Conservation (phyloP, 192 early-diverging fungal species). For the Backusella tuberculispora region DNA sequence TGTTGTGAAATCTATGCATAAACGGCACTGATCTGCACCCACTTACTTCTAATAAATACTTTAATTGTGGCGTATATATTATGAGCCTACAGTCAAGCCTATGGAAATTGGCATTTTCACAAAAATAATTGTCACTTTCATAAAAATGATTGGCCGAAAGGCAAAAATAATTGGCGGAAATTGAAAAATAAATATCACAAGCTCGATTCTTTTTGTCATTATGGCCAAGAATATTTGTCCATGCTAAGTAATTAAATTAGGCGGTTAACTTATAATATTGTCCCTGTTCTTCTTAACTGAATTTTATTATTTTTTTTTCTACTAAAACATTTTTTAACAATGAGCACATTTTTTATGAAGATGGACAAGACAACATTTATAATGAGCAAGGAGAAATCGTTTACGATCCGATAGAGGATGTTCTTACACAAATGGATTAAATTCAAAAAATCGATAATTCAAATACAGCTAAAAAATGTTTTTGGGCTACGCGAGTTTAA, state of each 20-base stretch:
- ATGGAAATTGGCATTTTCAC: too few relatives aligned
- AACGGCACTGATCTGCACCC: too few relatives aligned
- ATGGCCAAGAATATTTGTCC: too few relatives aligned
- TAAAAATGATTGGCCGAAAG: conserved; percentile 17
- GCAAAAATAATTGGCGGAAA: conserved; percentile 20
- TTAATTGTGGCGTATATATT: too few relatives aligned
- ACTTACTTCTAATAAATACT: too few relatives aligned
- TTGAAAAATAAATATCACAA: too few relatives aligned
- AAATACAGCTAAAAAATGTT: too few relatives aligned
- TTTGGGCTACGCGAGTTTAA: too few relatives aligned
- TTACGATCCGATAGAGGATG: conserved; percentile 11
- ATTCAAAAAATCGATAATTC: too few relatives aligned
- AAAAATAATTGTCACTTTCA: conserved; percentile 10
- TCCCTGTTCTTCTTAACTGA: conserved; percentile 12
- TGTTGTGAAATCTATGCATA: too few relatives aligned
- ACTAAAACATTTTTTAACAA: conserved; percentile 12
- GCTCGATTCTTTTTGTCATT: conserved; percentile 16
- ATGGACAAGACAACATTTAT: conserved; percentile 21
- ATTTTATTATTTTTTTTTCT: conserved; percentile 8
- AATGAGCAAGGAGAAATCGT: conserved; percentile 19
- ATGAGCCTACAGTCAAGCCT: too few relatives aligned
- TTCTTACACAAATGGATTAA: conserved; percentile 16
- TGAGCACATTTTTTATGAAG: conserved; percentile 17
- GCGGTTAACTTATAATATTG: conserved; percentile 11
- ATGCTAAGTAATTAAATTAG: conserved; percentile 11